Percentiles rank a stretch among this genome's conserved stretches.
Evolutionary conservation across 2,329 filamentous ascomycete genomes (phyloP).

Genomic region (Ascomycota sp.): DNA sequence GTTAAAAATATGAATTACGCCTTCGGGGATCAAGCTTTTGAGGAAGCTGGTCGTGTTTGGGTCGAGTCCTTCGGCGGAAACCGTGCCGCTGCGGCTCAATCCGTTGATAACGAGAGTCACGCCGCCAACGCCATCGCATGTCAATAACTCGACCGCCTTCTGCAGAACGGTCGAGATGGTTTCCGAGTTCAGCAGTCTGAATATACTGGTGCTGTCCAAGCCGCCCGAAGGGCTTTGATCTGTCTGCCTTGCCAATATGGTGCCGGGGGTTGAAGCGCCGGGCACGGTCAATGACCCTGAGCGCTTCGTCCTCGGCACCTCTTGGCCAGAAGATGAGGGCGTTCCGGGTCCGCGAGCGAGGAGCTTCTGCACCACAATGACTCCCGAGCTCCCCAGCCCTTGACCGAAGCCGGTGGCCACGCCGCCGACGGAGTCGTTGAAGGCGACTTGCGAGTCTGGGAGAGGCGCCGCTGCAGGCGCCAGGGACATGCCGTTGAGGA

Average conservation of each 20-base stretch:
- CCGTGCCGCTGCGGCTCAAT: slow-evolving; percentile 7
- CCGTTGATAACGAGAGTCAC: slow-evolving; percentile 9
- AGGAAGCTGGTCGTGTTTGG: slow-evolving; percentile 1
- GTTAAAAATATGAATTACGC: slow-evolving; percentile 8
- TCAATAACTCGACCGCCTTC: slow-evolving; percentile 10
- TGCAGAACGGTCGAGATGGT: slow-evolving; percentile 11
- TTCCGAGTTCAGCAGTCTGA: slow-evolving; percentile 9
- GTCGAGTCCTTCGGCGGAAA: slow-evolving; percentile 2
- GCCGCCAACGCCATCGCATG: slow-evolving; percentile 14
- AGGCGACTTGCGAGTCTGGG: slow-evolving; percentile 8
- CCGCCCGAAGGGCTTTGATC: background rate
- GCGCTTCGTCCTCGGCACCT: too few relatives aligned
- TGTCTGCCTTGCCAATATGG: background rate
- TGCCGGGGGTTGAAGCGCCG: background rate
- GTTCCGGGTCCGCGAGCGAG: slow-evolving; percentile 4
- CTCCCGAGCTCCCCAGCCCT: slow-evolving; percentile 13
- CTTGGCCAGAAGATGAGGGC: too few relatives aligned
- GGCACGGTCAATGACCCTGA: too few relatives aligned
- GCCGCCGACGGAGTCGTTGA: slow-evolving; percentile 15
- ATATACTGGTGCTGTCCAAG: slow-evolving; percentile 3
- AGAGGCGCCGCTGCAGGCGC: slow-evolving; percentile 3
- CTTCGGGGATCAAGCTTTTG: slow-evolving; percentile 3
- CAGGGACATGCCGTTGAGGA: slow-evolving; percentile 10
- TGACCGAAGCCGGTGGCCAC: slow-evolving; percentile 14
- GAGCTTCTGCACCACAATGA: slow-evolving; percentile 11